Evolutionary conservation across 768 basidiomycete species (phyloP).

Genomic region (Leucocoprinus leucothites): DNA sequence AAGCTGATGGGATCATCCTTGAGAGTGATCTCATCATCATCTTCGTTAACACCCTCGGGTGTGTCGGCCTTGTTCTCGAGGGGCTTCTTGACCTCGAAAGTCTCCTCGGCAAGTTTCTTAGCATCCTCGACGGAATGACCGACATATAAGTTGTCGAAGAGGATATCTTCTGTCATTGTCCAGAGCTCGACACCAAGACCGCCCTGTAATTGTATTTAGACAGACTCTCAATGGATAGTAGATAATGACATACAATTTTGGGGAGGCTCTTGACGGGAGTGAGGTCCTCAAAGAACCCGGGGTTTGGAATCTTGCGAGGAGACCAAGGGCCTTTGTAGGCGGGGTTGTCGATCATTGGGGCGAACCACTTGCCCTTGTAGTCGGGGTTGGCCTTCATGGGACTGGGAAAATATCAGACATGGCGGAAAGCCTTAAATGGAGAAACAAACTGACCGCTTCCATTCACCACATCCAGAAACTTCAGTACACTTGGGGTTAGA

Average conservation of each 20-base stretch:
- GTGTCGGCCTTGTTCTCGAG: slow-evolving; percentile 68
- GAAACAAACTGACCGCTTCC: slow-evolving; percentile 62
- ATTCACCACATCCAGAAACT: slow-evolving; percentile 92
- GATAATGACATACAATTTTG: slow-evolving; percentile 64
- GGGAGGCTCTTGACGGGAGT: slow-evolving; percentile 77
- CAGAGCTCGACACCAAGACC: slow-evolving; percentile 98
- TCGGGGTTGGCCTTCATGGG: slow-evolving; percentile 88
- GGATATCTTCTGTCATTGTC: slow-evolving; percentile 97
- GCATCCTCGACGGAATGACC: slow-evolving; percentile 89
- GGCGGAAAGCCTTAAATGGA: not conserved
- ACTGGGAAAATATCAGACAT: slow-evolving; percentile 30
- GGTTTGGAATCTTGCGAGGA: slow-evolving; percentile 89
- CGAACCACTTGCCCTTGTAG: slow-evolving; percentile 98
- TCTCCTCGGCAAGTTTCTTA: slow-evolving; percentile 76
- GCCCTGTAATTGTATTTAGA: slow-evolving; percentile 42
- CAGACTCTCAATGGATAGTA: not conserved
- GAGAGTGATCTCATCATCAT: slow-evolving; percentile 51
- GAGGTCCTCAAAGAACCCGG: slow-evolving; percentile 85
- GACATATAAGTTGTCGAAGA: slow-evolving; percentile 92
- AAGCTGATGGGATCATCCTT: slow-evolving; percentile 75
- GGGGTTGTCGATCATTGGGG: slow-evolving; percentile 95
- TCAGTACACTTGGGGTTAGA: slow-evolving; percentile 88
- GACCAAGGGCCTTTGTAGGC: slow-evolving; percentile 96
- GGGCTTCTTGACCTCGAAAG: slow-evolving; percentile 88
- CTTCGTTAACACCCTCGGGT: slow-evolving; percentile 45